Conservation (phyloP, 345 rosid species). For the Excoecaria agallocha region DNA sequence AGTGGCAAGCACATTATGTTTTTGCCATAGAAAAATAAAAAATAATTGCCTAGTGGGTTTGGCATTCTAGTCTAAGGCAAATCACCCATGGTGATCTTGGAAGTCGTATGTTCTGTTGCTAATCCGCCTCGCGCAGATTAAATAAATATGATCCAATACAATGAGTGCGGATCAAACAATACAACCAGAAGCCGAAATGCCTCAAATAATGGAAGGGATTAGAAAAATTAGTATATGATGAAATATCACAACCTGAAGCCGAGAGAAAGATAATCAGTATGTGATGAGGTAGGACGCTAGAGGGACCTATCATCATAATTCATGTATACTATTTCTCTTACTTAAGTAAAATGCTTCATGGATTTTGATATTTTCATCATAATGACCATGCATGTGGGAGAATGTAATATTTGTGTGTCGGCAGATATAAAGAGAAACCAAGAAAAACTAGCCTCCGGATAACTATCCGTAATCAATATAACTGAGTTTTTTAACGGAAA, state of each 20-base stretch:
- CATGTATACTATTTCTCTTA: no score
- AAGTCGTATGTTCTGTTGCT: background rate
- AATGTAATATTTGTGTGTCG: no score
- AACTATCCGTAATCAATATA: no score
- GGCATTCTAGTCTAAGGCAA: background rate
- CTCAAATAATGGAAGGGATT: background rate
- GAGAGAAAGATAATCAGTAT: background rate
- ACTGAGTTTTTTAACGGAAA: no score
- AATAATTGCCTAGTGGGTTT: background rate
- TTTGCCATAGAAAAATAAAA: background rate
- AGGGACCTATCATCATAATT: background rate
- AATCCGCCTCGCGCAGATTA: no score
- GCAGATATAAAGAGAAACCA: no score
- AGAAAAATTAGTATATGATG: background rate
- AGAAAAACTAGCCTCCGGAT: no score
- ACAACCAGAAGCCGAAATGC: background rate
- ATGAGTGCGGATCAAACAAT: background rate
- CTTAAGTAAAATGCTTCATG: no score
- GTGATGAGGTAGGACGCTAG: background rate
- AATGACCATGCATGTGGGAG: background rate
- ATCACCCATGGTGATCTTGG: background rate
- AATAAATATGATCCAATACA: background rate
- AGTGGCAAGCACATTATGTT: background rate
- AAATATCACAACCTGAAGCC: no score
- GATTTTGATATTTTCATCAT: background rate